phyloP scores from a whole-genome alignment of 176 grass and related monocot species.

The Oryza punctata region DNA sequence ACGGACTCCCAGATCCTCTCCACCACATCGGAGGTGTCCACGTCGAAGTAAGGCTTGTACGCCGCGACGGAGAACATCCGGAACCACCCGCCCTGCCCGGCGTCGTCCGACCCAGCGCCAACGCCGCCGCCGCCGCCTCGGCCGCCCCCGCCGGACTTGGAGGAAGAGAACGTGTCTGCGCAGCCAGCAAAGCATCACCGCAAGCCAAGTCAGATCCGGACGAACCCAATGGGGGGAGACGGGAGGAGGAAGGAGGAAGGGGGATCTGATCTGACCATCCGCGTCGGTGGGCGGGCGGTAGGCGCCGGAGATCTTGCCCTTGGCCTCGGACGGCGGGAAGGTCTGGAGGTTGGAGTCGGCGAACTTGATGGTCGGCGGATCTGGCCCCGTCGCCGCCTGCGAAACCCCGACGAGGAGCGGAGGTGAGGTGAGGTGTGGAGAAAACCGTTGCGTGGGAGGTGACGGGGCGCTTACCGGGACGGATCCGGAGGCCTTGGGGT shows the following conservation, averaged over 20 bases:
- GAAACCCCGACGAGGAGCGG: not conserved
- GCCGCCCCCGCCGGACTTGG: constrained; percentile 47
- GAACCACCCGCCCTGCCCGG: constrained; percentile 77
- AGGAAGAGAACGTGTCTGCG: constrained; percentile 76
- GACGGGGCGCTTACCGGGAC: constrained; percentile 58
- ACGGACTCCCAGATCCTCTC: constrained; percentile 93
- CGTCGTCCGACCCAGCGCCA: constrained; percentile 52
- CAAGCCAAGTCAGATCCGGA: constrained; percentile 33
- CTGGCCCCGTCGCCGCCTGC: constrained; percentile 66
- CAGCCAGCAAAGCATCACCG: not conserved
- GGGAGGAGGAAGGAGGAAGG: not conserved
- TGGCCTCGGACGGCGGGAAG: constrained; percentile 76
- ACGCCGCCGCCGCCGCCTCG: constrained; percentile 44
- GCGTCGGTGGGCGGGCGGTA: constrained; percentile 94
- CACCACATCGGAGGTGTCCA: constrained; percentile 86
- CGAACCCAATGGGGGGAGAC: not conserved
- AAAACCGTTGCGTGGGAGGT: not conserved
- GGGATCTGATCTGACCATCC: constrained; percentile 70
- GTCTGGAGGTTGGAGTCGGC: constrained; percentile 88
- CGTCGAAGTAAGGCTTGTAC: constrained; percentile 92
- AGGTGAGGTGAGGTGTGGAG: constrained; percentile 7
- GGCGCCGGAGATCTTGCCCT: constrained; percentile 87
- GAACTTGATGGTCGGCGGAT: constrained; percentile 82
- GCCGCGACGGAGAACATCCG: constrained; percentile 78
- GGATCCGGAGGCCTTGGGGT: constrained; percentile 88